Percentiles rank a stretch among this genome's conserved stretches.
These are phyloP conservation scores for Funneliformis mosseae DNA, from an alignment of 192 early-diverging fungal genomes.

Conservation along the genomic window DNA sequence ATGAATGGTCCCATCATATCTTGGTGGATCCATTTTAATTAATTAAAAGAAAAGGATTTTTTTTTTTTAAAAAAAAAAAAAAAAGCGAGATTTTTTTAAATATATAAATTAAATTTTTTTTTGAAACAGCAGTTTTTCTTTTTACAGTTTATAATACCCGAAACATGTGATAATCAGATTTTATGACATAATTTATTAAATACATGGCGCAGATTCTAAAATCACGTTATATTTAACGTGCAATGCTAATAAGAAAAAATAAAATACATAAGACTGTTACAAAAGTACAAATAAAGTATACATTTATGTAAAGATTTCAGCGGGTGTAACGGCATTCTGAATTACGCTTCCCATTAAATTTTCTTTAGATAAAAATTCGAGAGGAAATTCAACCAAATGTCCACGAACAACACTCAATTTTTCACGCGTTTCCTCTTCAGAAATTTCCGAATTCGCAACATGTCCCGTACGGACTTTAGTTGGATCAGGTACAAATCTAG, in stretches of 20 bases:
- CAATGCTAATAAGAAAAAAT: too few species aligned
- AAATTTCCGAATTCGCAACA: slow-evolving; percentile 33
- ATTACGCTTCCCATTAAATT: slow-evolving; percentile 54
- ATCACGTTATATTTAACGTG: too few species aligned
- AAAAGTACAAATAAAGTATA: neutral
- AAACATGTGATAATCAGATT: too few species aligned
- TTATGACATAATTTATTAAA: too few species aligned
- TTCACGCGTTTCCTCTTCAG: neutral
- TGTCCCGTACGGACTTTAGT: slow-evolving; percentile 41
- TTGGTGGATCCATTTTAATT: neutral
- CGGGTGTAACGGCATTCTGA: slow-evolving; percentile 50
- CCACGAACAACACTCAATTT: slow-evolving; percentile 33
- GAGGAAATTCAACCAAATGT: slow-evolving; percentile 59
- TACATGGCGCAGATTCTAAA: too few species aligned
- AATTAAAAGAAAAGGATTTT: neutral
- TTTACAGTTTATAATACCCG: too few species aligned
- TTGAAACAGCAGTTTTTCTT: too few species aligned
- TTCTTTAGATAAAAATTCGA: slow-evolving; percentile 50
- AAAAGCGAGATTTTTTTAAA: neutral
- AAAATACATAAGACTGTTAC: too few species aligned
- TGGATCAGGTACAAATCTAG: slow-evolving; percentile 39
- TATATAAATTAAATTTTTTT: neutral
- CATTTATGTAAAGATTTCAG: slow-evolving; percentile 57
- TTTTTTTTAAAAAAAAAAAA: neutral
- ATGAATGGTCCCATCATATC: neutral